These are phyloP conservation scores for Podila epigama DNA, from an alignment of 192 early-diverging fungal species.

Conservation along the genomic window DNA sequence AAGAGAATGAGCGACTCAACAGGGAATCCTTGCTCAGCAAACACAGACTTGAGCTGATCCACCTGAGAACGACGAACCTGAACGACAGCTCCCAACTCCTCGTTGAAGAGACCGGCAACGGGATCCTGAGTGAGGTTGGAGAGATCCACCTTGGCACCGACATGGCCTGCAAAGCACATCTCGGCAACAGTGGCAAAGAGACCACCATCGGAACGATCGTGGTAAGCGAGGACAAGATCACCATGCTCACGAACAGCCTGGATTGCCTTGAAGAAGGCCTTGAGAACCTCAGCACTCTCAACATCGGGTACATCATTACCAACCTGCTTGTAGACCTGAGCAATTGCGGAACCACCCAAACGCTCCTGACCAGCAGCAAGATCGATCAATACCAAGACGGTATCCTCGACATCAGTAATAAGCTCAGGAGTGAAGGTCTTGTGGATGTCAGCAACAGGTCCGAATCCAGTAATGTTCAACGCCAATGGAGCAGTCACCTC, in stretches of 20 bases:
- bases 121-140: conserved; percentile 54
- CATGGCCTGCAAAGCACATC: conserved; percentile 97
- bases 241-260: conserved; percentile 57
- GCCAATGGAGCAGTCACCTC: conserved; percentile 91
- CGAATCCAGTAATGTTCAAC: conserved; percentile 93
- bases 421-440: conserved; percentile 92
- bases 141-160: conserved; percentile 78
- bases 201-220: conserved; percentile 99
- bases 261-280: conserved; percentile 82
- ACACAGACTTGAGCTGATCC: conserved; percentile 57
- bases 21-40: conserved; percentile 65
- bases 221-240: conserved; percentile 87
- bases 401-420: conserved; percentile 52
- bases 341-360: conserved; percentile 92
- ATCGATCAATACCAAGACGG: conserved; percentile 86
- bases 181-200: conserved; percentile 91
- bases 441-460: conserved; percentile 85
- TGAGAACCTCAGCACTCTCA: conserved; percentile 72
- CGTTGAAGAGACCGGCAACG: conserved; percentile 87
- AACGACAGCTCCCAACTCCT: conserved; percentile 97
- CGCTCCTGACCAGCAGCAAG: conserved; percentile 84
- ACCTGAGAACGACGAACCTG: conserved; percentile 76
- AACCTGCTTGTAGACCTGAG: conserved; percentile 91
- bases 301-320: conserved; percentile 89
- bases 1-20: conserved; percentile 60